Evolutionary conservation across 2,329 filamentous ascomycete genomes (phyloP).

Genomic region (Endothia cerciana): DNA sequence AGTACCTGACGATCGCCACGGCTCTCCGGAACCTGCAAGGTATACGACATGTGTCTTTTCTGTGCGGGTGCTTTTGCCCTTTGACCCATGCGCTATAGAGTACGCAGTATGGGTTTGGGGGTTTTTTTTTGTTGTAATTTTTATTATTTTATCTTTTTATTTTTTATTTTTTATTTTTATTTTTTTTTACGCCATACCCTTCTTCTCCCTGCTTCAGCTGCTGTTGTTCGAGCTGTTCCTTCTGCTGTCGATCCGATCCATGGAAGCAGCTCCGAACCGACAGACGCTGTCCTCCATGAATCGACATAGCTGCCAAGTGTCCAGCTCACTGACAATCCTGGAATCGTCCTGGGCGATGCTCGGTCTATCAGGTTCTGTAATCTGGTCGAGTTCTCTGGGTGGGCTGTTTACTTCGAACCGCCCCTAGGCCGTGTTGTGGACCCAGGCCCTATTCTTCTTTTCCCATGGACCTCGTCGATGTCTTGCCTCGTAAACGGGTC

Average conservation of each 20-base stretch:
- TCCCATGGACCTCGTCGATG: not conserved
- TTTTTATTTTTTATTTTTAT: too few species aligned
- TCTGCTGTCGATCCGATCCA: not conserved
- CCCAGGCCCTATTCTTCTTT: slow-evolving; percentile 5
- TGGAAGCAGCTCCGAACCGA: not conserved
- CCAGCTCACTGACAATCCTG: not conserved
- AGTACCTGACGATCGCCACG: slow-evolving; percentile 16
- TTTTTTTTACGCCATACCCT: not conserved
- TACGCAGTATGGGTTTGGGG: too few species aligned
- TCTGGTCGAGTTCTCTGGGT: slow-evolving; percentile 8
- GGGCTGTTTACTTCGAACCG: slow-evolving; percentile 20
- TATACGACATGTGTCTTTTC: slow-evolving; percentile 13
- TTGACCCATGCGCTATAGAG: not conserved
- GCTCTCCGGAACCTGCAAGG: slow-evolving; percentile 3
- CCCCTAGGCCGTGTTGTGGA: slow-evolving; percentile 19
- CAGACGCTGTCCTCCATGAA: not conserved
- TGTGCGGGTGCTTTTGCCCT: not conserved
- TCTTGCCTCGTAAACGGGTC: slow-evolving; percentile 11
- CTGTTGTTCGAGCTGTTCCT: not conserved
- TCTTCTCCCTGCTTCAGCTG: not conserved
- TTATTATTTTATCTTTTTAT: too few species aligned
- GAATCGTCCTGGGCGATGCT: not conserved
- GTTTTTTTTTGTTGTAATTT: too few species aligned
- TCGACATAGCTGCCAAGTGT: not conserved
- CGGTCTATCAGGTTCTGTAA: not conserved